Base-by-base conservation (phyloP, 2,329 filamentous ascomycete genomes). In the Paraphoma chrysanthemicola region DNA sequence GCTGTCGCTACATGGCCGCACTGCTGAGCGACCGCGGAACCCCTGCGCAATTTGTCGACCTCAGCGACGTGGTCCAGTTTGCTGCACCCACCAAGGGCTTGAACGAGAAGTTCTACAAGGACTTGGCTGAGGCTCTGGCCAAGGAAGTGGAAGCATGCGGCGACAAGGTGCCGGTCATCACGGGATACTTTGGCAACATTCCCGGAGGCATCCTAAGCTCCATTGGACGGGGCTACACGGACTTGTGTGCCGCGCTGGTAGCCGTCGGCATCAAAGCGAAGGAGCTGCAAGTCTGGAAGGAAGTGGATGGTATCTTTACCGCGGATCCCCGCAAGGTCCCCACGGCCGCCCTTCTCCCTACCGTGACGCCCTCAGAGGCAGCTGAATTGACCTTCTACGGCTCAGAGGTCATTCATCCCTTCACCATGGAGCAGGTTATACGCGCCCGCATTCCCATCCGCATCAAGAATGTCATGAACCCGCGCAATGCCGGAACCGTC, bases 201-300 rank as follows among this genome's bases (percentile, higher is more conserved):
- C 94, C 94, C 0, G 93, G 93, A 12, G 94, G 93, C 59, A 84
- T 99, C 54, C 87, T 99, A 67, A 91, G 94, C 67, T 90, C 96
- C 67, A 91, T 99, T 62, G 95, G 95, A 17, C 90, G 95, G 67
- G 95, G 95, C 30, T 99, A 99, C 78, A 98, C 95, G 9, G 95
- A 99, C 78, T 85, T 99, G 45, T 98, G 95, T 75, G 94, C 95
- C 11, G 93, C 95, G 6, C 83, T 99, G 14, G 89, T 93, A 49
- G 93, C 95, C 1, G 94, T 99, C 9, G 94, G 93, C 4, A 81
- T 96, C n/a, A 83, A 87, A 67, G 95, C 95, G 0, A 82, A 89
- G 51, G 95, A 99, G 77, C 84, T 99, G 50, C 95, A 99, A 77
- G 91, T 99, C 60, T 97, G 94, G 94, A 98, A 98, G 80, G 94